These are phyloP conservation scores for Penicillium paneum DNA, from an alignment of 2,329 filamentous ascomycete species.

Conservation along the genomic window DNA sequence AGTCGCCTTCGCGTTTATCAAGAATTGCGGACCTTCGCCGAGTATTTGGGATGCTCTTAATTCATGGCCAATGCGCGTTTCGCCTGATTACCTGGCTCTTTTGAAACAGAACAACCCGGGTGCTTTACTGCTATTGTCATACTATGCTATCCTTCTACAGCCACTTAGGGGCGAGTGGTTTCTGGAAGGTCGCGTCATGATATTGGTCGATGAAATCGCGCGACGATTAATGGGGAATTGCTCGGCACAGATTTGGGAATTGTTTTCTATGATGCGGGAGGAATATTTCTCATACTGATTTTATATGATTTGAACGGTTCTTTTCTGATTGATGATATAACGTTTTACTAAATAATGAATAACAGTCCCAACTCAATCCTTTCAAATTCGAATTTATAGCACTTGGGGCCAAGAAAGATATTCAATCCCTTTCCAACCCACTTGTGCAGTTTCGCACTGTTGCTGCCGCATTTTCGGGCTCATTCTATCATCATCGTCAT, in stretches of 20 bases:
- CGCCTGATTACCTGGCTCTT: background rate
- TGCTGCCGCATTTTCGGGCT: no score
- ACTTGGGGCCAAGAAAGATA: no score
- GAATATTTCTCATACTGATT: no score
- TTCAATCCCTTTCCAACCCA: no score
- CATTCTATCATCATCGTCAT: no score
- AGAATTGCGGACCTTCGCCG: background rate
- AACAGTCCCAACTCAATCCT: no score
- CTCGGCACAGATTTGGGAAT: background rate
- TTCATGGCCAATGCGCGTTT: background rate
- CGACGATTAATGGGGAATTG: background rate
- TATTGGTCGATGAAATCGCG: background rate
- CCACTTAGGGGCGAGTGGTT: background rate
- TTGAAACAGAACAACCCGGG: background rate
- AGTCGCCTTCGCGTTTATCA: slow-evolving; percentile 8
- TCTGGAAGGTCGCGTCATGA: background rate
- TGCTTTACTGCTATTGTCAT: background rate
- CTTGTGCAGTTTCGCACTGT: no score
- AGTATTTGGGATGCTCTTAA: background rate
- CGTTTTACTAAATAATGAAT: no score
- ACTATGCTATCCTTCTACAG: background rate
- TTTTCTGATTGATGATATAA: no score
- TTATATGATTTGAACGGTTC: no score
- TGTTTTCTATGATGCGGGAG: background rate
- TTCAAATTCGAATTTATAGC: no score